Evolutionary conservation across 2,329 filamentous ascomycete genomes (phyloP), one percentile per base, ranked within the genome.

Genomic region (Aspergillus pseudoviridinutans): DNA sequence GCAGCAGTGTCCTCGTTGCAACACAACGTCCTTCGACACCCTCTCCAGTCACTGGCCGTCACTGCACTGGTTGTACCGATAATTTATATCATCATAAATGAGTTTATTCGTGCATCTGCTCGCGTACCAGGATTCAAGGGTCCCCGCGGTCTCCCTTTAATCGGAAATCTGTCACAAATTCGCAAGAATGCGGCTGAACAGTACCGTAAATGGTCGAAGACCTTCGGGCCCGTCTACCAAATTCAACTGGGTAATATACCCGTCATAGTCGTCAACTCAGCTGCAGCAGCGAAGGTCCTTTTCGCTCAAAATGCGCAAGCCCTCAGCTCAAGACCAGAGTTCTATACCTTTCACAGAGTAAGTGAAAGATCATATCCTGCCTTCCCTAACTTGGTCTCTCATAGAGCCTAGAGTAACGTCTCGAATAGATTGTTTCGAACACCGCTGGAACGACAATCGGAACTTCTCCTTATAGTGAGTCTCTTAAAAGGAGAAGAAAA

Each of bases 361-460:
- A 49, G 68, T 64, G 29, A 57, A 49, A 14, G 35, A 38, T 24
- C 24, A 47, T 41, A 10, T 28, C 22, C 24, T 20, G 8, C 46
- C 12, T 24, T 24, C 22, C 44, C 20, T 14, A 47, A 47, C 12
- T 25, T 47, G 12, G 44, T 24, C 24, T 54, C 54, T 8, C 7
- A 29, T 38, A n/a, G 49, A 12, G 22, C 24, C 28, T 10, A 14
- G 4, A 24, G 53, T 60, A 25, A 58, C 50, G 7, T 22, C 50
- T 5, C 2, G 29, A 42, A 6, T 50, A 85, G 82, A 81, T 87
- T 2, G 76, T 87, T 1, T 86, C 84, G 2, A 84, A 86, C 47
- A 88, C 86, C 0, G 82, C 85, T 1, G 85, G 86, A 5, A 88
- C 85, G 0, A 89, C 86, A 0, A 88, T 89, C 56, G 86, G 86